These are phyloP conservation scores for Ilex asprella DNA, from an alignment of 257 asterid genomes.

Conservation along the genomic window DNA sequence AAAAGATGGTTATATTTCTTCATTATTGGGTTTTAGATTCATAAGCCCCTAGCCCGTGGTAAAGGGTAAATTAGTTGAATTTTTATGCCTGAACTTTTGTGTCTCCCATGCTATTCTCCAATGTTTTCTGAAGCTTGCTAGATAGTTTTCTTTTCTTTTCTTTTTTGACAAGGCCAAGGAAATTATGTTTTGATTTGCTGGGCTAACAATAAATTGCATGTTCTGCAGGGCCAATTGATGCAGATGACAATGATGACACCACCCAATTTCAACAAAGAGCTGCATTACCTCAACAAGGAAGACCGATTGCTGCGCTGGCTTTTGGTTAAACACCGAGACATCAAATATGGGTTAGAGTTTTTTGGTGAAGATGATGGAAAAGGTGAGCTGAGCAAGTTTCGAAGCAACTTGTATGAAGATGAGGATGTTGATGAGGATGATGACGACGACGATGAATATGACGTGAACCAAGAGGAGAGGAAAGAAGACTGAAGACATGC, in stretches of 20 bases:
- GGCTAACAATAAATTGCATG: too few species aligned
- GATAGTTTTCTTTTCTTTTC: too few species aligned
- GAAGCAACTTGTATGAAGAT: constrained; percentile 12
- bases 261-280: constrained; percentile 63
- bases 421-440: constrained; percentile 20
- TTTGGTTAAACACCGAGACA: constrained; percentile 58
- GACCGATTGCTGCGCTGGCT: constrained; percentile 83
- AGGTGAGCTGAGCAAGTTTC: constrained; percentile 25
- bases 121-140: too few species aligned
- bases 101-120: too few species aligned
- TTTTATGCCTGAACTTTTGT: too few species aligned
- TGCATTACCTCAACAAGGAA: constrained; percentile 73
- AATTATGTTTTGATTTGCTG: too few species aligned
- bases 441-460: constrained; percentile 17
- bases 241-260: constrained; percentile 93
- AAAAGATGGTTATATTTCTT: too few species aligned
- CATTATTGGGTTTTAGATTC: too few species aligned
- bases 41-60: too few species aligned
- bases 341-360: constrained; percentile 26
- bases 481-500: background rate
- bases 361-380: constrained; percentile 17
- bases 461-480: constrained; percentile 1
- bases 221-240: constrained; percentile 52
- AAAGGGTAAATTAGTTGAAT: too few species aligned
- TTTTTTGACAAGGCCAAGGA: too few species aligned